phyloP scores from a whole-genome alignment of 306 rosid genomes.

The Sicyos edulis region DNA sequence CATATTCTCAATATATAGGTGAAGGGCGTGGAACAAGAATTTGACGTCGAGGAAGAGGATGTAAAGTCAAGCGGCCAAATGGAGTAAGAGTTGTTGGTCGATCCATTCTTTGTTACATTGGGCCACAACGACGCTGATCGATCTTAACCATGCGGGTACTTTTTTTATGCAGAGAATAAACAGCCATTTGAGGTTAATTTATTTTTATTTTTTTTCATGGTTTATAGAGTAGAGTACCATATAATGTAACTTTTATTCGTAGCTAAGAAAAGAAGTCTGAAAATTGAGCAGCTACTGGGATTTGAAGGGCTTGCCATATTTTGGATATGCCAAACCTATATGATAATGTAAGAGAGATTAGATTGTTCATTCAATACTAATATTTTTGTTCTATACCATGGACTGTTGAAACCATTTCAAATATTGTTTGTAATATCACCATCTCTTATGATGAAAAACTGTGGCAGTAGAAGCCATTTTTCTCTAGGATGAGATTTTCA shows the following conservation, averaged over 20 bases:
- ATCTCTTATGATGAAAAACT: background rate
- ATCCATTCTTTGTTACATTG: background rate
- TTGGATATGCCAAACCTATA: background rate
- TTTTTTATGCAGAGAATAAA: conserved; percentile 13
- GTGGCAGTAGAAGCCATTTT: background rate
- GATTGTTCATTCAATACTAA: background rate
- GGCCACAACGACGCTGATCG: background rate
- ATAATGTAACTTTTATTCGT: background rate
- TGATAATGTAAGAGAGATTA: conserved; percentile 7
- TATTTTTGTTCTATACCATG: background rate
- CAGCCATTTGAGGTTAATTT: background rate
- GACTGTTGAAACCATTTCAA: background rate
- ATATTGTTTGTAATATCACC: background rate
- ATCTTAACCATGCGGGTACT: background rate
- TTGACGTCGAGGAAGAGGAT: conserved; percentile 64
- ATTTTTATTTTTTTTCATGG: background rate
- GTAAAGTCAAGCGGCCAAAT: conserved; percentile 42
- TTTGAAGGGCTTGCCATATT: background rate
- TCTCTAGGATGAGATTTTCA: background rate
- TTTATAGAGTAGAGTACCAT: background rate
- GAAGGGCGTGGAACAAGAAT: conserved; percentile 82
- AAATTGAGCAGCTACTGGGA: background rate
- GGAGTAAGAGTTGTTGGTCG: conserved; percentile 30
- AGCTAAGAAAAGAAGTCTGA: background rate
- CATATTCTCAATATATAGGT: conserved; percentile 44